phyloP scores from a whole-genome alignment of 495 filamentous ascomycete species.

The Articulospora tetracladia region DNA sequence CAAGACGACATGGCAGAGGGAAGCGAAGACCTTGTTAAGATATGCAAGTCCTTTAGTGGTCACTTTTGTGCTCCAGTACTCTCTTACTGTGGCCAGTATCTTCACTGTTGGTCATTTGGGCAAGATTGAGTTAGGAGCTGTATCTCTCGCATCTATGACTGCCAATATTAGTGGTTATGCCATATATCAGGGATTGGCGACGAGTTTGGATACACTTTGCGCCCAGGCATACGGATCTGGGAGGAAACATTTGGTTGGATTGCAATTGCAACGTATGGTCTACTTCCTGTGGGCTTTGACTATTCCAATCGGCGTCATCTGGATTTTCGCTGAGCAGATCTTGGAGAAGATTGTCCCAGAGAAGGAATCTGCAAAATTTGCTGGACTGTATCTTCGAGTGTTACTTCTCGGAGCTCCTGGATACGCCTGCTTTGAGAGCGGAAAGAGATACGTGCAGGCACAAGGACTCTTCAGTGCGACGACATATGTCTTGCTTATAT shows the following conservation, averaged over 20 bases:
- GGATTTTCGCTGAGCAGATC: slow-evolving; percentile 53
- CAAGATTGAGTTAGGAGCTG: slow-evolving; percentile 58
- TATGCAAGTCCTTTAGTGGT: slow-evolving; percentile 58
- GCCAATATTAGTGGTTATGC: slow-evolving; percentile 71
- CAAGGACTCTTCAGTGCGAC: slow-evolving; percentile 68
- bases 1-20: slow-evolving; percentile 79
- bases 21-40: slow-evolving; percentile 61
- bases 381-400: slow-evolving; percentile 64
- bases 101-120: slow-evolving; percentile 65
- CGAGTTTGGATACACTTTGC: slow-evolving; percentile 68
- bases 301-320: slow-evolving; percentile 58
- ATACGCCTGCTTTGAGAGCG: slow-evolving; percentile 64
- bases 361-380: slow-evolving; percentile 54
- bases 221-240: slow-evolving; percentile 73
- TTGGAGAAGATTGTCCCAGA: slow-evolving; percentile 58
- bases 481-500: slow-evolving; percentile 61
- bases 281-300: slow-evolving; percentile 60
- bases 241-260: slow-evolving; percentile 61
- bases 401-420: slow-evolving; percentile 63
- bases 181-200: slow-evolving; percentile 66
- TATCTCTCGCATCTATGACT: slow-evolving; percentile 67
- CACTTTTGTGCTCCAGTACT: slow-evolving; percentile 73
- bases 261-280: slow-evolving; percentile 69
- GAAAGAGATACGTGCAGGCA: slow-evolving; percentile 69
- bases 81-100: slow-evolving; percentile 62